Evolutionary conservation across 208 protist genomes (phyloP).

Genomic region (Histomonas meleagridis): DNA sequence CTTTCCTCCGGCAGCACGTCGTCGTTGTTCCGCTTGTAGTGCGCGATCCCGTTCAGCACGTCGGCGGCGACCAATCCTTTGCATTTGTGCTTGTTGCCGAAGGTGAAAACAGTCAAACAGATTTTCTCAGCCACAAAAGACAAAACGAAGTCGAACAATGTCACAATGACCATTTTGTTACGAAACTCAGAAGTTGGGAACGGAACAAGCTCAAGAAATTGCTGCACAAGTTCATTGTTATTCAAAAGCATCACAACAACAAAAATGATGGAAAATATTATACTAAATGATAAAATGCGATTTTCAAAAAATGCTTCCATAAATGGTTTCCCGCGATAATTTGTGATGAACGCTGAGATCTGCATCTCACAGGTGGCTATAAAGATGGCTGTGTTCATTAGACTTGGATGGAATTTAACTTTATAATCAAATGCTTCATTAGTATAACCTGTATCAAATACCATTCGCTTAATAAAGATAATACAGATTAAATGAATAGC

Average conservation of each 20-base stretch:
- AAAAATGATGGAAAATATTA: neutral
- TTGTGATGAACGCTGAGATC: neutral
- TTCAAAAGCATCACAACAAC: neutral
- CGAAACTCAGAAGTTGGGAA: neutral
- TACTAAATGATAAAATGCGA: neutral
- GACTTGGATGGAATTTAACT: neutral
- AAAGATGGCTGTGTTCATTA: constrained; percentile 12
- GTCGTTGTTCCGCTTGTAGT: neutral
- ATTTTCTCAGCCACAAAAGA: neutral
- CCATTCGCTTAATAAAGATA: neutral
- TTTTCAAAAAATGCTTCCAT: neutral
- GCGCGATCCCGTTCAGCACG: neutral
- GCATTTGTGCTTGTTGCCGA: neutral
- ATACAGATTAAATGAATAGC: neutral
- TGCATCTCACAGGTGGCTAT: neutral
- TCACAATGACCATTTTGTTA: neutral
- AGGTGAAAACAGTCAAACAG: neutral
- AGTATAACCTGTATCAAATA: neutral
- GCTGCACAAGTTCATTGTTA: neutral
- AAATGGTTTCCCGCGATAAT: constrained; percentile 1
- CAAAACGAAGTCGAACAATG: neutral
- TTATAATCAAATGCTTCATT: neutral
- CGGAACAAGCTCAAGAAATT: neutral
- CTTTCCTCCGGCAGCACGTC: neutral
- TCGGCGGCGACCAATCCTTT: neutral